Evolutionary conservation across 305 asterid genomes (phyloP), one percentile per base, ranked within the genome.

Genomic region (Plantago lanceolata): DNA sequence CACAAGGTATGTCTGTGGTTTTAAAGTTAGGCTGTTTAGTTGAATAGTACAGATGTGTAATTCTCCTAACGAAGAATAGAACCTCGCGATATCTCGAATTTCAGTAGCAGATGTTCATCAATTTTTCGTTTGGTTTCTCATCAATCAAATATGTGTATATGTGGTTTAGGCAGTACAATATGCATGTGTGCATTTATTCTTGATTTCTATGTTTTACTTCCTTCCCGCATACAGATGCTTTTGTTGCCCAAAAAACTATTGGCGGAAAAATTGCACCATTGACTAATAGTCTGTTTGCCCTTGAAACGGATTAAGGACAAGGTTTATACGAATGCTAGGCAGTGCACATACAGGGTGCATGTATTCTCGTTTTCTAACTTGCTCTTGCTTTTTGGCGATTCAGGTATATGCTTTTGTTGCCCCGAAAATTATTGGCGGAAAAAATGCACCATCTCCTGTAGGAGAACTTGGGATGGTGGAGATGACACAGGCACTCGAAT

Each of bases 391-490:
- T 67, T 31, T 67, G 64, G 66, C 55, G 59, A 61, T 76, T 68
- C 76, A 93, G 97, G 96, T 89, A 57, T 89, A 85, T 83, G 95
- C 98, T 60, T 93, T 93, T 76, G 81, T 93, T 58, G 99, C 99
- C 66, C 97, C 97, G 55, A 89, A 89, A 79, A 93, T 93, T 61
- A 85, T 93, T 70, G 99, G 99, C 26, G 99, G 99, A 59, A 83
- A 70, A 72, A 82, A 80, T 79, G 99, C 99, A 19, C 97, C 99
- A 0, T 81, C 99, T 40, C 99, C 97, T 33, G 90, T 89, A 5
- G 95, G 99, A 53, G 99, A 93, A 72, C 96, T 93, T 59, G 99
- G 99, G 71, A 93, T 93, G 99, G 97, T 93, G 77, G 99, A 93
- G 85, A 93, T 93, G 99, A 74, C 99, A 47, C 99, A 93, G 71